phyloP scores from a whole-genome alignment of 2,329 filamentous ascomycete species.

The Raffaelea albimanens region DNA sequence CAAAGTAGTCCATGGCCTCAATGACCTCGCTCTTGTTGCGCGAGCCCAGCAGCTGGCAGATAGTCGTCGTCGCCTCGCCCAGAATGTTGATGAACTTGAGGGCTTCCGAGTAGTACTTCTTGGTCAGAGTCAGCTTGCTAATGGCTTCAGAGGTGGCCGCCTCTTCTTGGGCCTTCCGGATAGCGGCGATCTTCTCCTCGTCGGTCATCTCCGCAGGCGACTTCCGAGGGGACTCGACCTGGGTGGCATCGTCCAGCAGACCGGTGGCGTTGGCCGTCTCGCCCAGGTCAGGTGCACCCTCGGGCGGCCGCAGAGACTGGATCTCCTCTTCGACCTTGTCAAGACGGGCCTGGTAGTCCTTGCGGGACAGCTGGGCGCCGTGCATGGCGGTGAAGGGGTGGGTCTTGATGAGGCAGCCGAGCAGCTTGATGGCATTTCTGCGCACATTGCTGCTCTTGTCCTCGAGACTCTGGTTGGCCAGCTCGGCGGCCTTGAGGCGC shows the following conservation, averaged over 20 bases:
- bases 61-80: conserved; percentile 67
- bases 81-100: conserved; percentile 89
- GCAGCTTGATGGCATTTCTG: conserved; percentile 86
- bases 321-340: conserved; percentile 78
- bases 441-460: conserved; percentile 98
- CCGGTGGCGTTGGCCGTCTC: conserved; percentile 61
- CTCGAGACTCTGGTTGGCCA: conserved; percentile 81
- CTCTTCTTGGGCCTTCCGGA: conserved; percentile 75
- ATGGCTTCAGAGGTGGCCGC: conserved; percentile 84
- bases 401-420: conserved; percentile 80
- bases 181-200: conserved; percentile 62
- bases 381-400: conserved; percentile 92
- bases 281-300: conserved; percentile 61
- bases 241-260: conserved; percentile 81
- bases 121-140: conserved; percentile 76
- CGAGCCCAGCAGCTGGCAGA: conserved; percentile 82
- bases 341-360: conserved; percentile 76
- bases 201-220: conserved; percentile 56
- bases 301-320: conserved; percentile 69
- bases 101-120: conserved; percentile 87
- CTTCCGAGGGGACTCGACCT: conserved; percentile 62
- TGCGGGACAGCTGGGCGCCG: conserved; percentile 72
- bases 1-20: conserved; percentile 98
- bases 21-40: conserved; percentile 98
- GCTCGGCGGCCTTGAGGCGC: conserved; percentile 75